phyloP scores from a whole-genome alignment of 2,329 filamentous ascomycete genomes.

The Leptographium lundbergii region DNA sequence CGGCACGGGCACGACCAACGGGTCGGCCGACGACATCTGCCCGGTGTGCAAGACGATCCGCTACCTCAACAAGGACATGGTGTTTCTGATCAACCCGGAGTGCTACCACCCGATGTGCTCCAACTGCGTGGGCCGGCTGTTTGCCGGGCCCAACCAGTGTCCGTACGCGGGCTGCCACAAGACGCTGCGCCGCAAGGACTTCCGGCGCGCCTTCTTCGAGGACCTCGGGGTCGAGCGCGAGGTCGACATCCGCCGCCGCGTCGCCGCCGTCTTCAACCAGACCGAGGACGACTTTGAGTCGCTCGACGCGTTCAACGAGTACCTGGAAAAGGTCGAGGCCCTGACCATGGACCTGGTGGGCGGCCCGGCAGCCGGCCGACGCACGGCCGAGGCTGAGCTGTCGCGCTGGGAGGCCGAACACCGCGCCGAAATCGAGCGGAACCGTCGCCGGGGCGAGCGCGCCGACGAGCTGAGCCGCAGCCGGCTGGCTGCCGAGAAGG shows the following conservation, averaged over 20 bases:
- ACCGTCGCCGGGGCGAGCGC: constrained; percentile 35
- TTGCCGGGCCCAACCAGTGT: constrained; percentile 84
- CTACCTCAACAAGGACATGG: constrained; percentile 88
- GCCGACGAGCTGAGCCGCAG: constrained; percentile 39
- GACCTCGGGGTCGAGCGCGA: constrained; percentile 83
- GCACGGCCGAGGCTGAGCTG: constrained; percentile 34
- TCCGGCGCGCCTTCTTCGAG: constrained; percentile 79
- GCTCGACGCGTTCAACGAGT: constrained; percentile 77
- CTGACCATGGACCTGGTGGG: constrained; percentile 80
- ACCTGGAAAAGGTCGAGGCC: constrained; percentile 84
- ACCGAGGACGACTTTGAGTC: constrained; percentile 83
- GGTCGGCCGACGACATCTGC: constrained; percentile 54
- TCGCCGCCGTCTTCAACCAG: constrained; percentile 75
- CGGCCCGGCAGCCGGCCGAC: constrained; percentile 43
- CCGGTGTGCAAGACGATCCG: constrained; percentile 94
- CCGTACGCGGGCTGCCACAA: constrained; percentile 80
- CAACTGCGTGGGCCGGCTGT: constrained; percentile 88
- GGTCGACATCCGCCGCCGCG: constrained; percentile 76
- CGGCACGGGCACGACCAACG: constrained; percentile 4
- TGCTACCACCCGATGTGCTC: constrained; percentile 99
- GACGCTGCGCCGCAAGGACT: constrained; percentile 73
- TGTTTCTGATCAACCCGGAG: constrained; percentile 92
- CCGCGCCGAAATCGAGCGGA: constrained; percentile 52
- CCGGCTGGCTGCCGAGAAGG: constrained; percentile 51
- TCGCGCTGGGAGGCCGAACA: constrained; percentile 63